phyloP scores from a whole-genome alignment of 441 rosid genomes.

The Arabidopsis hybrid region DNA sequence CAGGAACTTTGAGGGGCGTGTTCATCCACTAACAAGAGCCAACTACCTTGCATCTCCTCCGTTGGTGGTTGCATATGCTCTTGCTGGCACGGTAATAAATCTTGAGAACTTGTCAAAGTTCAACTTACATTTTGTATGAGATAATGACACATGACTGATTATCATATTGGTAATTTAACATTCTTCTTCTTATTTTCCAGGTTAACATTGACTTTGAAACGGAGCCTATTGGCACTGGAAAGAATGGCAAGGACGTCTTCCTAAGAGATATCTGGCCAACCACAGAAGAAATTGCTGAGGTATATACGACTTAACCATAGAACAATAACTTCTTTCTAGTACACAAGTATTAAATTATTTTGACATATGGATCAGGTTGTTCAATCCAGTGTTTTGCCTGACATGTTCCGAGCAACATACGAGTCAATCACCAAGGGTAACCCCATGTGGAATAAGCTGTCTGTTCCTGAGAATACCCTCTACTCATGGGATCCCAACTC shows the following conservation, averaged over 20 bases:
- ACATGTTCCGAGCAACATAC: slow-evolving; percentile 91
- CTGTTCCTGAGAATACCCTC: slow-evolving; percentile 66
- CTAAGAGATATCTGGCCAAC: slow-evolving; percentile 97
- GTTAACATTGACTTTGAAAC: slow-evolving; percentile 94
- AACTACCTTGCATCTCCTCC: slow-evolving; percentile 99
- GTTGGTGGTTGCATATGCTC: slow-evolving; percentile 96
- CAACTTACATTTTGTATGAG: background rate
- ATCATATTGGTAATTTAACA: slow-evolving; percentile 6
- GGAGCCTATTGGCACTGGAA: slow-evolving; percentile 92
- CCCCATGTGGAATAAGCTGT: slow-evolving; percentile 90
- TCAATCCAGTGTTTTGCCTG: slow-evolving; percentile 92
- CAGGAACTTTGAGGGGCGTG: slow-evolving; percentile 97
- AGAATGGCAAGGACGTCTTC: slow-evolving; percentile 81
- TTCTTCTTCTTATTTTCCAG: slow-evolving; percentile 49
- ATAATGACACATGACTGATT: slow-evolving; percentile 3
- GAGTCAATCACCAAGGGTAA: slow-evolving; percentile 94
- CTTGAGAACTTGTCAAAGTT: background rate
- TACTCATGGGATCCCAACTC: slow-evolving; percentile 93
- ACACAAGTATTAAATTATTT: background rate
- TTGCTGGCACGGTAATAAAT: slow-evolving; percentile 92
- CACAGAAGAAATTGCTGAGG: slow-evolving; percentile 92
- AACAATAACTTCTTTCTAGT: background rate
- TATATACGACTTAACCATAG: slow-evolving; percentile 39
- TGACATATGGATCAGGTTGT: slow-evolving; percentile 66
- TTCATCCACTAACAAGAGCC: slow-evolving; percentile 97